These are phyloP conservation scores for Xylaria grammica DNA, from an alignment of 495 filamentous ascomycete genomes.

Conservation along the genomic window DNA sequence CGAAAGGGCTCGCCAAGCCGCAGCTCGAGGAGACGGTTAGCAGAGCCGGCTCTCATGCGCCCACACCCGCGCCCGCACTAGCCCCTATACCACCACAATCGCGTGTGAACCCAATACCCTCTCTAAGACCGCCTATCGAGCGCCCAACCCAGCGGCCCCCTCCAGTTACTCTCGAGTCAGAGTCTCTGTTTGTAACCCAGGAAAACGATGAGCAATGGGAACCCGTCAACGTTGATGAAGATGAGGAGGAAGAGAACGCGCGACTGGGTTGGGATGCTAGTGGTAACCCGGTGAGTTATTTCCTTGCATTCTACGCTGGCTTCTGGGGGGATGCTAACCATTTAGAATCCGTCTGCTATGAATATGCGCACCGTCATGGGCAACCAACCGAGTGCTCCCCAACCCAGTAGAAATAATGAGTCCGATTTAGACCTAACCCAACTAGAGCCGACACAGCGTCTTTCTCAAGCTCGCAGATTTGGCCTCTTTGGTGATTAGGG, in stretches of 20 bases:
- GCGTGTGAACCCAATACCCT: constrained; percentile 31
- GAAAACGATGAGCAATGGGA: constrained; percentile 85
- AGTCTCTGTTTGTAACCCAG: constrained; percentile 78
- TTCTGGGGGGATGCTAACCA: constrained; percentile 29
- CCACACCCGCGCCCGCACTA: constrained; percentile 27
- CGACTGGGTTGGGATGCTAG: constrained; percentile 81
- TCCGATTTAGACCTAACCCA: constrained; percentile 38
- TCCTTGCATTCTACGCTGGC: background rate
- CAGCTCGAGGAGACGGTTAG: constrained; percentile 45
- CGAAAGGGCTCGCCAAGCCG: constrained; percentile 35
- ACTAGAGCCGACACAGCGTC: constrained; percentile 69
- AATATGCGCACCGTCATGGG: constrained; percentile 40
- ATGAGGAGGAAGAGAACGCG: constrained; percentile 62
- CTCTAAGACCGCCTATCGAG: constrained; percentile 35
- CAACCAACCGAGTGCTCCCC: constrained; percentile 29
- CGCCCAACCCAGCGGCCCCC: constrained; percentile 55
- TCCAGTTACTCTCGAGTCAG: constrained; percentile 66
- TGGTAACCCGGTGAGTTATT: constrained; percentile 53
- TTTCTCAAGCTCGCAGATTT: constrained; percentile 61
- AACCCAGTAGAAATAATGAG: constrained; percentile 28
- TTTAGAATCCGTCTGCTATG: constrained; percentile 41
- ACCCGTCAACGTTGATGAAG: constrained; percentile 73
- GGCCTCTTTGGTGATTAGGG: constrained; percentile 59
- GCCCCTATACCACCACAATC: constrained; percentile 25
- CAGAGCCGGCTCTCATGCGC: constrained; percentile 41